Percentiles rank a stretch among this genome's conserved stretches.
Conservation (phyloP, 2,329 filamentous ascomycete genomes). For the Hirsutella thompsonii region DNA sequence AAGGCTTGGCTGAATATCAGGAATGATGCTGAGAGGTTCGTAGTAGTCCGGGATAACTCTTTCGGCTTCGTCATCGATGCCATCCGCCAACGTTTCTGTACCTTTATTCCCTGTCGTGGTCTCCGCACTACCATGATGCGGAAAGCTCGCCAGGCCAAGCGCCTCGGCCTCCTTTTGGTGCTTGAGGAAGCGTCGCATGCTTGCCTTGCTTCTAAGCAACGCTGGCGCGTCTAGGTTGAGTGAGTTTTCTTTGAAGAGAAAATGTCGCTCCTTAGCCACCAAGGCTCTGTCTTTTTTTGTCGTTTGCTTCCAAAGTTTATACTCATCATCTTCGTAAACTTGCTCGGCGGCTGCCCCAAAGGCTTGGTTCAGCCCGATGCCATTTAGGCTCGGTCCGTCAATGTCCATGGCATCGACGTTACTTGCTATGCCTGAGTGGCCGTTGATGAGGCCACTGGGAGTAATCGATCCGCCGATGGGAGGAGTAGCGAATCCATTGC, state of each 20-base stretch:
- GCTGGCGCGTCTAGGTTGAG: conserved; percentile 83
- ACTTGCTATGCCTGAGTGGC: conserved; percentile 52
- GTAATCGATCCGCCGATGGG: conserved; percentile 64
- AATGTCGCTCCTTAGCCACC: conserved; percentile 72
- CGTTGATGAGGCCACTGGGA: conserved; percentile 53
- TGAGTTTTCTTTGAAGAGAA: conserved; percentile 73
- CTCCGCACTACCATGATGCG: conserved; percentile 26
- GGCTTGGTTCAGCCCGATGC: conserved; percentile 48
- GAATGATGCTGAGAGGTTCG: conserved; percentile 72
- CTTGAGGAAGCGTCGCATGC: conserved; percentile 79
- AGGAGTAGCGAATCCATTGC: conserved; percentile 78
- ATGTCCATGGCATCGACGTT: conserved; percentile 80
- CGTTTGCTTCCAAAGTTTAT: conserved; percentile 97
- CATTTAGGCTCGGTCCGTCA: conserved; percentile 61
- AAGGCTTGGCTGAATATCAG: conserved; percentile 65
- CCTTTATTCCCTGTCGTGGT: conserved; percentile 32
- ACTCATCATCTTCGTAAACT: conserved; percentile 80
- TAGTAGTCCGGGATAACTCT: conserved; percentile 89
- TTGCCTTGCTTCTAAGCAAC: conserved; percentile 68
- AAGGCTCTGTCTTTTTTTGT: conserved; percentile 91
- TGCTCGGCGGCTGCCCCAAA: conserved; percentile 60
- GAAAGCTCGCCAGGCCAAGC: conserved; percentile 24
- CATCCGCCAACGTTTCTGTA: conserved; percentile 76
- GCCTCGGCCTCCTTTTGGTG: conserved; percentile 59
- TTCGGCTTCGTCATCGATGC: conserved; percentile 84